A percentile compares a stretch with the other conserved stretches of the same genome.
Evolutionary conservation across 2,329 filamentous ascomycete species (phyloP).

Genomic region (Hypoxylon sp.): DNA sequence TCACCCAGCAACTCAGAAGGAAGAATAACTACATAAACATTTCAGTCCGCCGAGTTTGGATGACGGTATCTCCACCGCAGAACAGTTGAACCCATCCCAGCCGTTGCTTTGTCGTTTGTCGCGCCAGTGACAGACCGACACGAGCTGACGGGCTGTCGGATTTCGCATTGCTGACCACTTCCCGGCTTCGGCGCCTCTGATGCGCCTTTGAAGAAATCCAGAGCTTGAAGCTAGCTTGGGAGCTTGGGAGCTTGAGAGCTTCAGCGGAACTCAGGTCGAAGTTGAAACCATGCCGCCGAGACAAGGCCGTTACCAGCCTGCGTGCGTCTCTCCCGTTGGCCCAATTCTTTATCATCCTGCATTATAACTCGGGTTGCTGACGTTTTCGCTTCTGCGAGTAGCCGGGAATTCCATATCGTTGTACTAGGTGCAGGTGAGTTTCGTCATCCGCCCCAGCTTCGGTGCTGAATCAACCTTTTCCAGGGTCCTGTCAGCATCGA

Average conservation of each 20-base stretch:
- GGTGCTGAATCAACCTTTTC: conserved; percentile 17
- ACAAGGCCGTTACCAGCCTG: conserved; percentile 49
- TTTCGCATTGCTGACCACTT: conserved; percentile 30
- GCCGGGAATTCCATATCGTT: conserved; percentile 85
- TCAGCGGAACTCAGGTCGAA: conserved; percentile 33
- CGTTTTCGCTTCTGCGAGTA: conserved; percentile 52
- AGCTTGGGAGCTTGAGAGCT: conserved; percentile 35
- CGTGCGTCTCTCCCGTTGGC: conserved; percentile 47
- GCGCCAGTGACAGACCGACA: conserved; percentile 41
- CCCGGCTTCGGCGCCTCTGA: conserved; percentile 33
- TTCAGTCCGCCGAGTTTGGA: conserved; percentile 27
- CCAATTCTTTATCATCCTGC: conserved; percentile 2
- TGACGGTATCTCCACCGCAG: conserved; percentile 34
- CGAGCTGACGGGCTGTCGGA: conserved; percentile 36
- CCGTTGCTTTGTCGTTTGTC: conserved; percentile 43
- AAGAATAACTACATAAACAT: conserved; percentile 35
- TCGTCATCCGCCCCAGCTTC: conserved; percentile 19
- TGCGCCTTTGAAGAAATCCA: conserved; percentile 38
- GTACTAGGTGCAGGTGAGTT: conserved; percentile 80
- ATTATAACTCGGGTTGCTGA: conserved; percentile 44
- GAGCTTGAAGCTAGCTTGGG: conserved; percentile 38
- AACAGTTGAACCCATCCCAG: conserved; percentile 27
- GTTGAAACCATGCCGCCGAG: conserved; percentile 48
- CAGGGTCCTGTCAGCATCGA: conserved; percentile 24
- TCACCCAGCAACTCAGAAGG: conserved; percentile 17